Conservation (phyloP, 495 filamentous ascomycete genomes). For the Talaromyces thailandensis region DNA sequence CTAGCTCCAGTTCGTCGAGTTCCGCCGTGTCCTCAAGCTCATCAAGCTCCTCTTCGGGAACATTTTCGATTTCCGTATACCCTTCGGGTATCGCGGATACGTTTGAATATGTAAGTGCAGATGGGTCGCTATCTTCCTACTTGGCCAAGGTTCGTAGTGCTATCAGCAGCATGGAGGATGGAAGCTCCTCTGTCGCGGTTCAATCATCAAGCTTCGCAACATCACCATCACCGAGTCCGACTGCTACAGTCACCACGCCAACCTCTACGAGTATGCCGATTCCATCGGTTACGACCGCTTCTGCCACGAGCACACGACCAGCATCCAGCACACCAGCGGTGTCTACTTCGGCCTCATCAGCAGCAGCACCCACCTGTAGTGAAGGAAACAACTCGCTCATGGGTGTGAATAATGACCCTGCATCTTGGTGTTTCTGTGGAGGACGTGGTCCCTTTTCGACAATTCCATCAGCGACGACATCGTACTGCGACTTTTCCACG, state of each 20-base stretch:
- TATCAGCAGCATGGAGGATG: slow-evolving; percentile 1
- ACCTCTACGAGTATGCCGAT: not conserved
- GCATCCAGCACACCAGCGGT: not conserved
- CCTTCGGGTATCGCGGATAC: not conserved
- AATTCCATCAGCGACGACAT: not conserved
- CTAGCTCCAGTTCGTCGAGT: not conserved
- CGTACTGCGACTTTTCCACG: slow-evolving; percentile 3
- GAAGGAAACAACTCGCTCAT: slow-evolving; percentile 1
- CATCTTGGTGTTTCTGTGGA: slow-evolving; percentile 6
- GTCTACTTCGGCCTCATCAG: not conserved
- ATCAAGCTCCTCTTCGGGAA: not conserved
- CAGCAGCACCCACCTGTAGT: not conserved
- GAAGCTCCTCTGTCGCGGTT: not conserved
- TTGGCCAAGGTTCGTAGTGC: not conserved
- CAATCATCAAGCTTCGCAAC: not conserved
- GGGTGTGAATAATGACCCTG: not conserved
- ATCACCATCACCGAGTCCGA: not conserved
- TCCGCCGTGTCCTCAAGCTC: not conserved
- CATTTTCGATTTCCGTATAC: not conserved
- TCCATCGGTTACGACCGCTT: not conserved
- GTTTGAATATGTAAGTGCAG: not conserved
- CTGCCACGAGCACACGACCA: not conserved
- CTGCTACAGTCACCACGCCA: not conserved
- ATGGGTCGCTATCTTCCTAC: not conserved
- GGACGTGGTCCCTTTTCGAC: not conserved